These are phyloP conservation scores for Actinomortierella ambigua DNA, from an alignment of 371 early-diverging fungal species.

Conservation along the genomic window DNA sequence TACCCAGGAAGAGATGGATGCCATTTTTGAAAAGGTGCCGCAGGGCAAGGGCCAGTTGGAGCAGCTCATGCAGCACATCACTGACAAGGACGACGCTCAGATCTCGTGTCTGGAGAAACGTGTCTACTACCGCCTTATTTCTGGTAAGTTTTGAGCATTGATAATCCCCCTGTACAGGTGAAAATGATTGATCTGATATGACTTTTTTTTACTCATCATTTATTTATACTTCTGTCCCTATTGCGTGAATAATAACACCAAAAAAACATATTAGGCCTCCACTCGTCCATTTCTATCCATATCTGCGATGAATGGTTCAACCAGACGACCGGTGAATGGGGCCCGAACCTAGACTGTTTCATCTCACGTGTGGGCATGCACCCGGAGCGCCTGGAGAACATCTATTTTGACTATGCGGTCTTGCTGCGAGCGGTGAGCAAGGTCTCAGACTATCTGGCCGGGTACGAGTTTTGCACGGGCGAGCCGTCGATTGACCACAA, in stretches of 20 bases:
- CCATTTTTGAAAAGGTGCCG: conserved; percentile 34
- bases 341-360: conserved; percentile 90
- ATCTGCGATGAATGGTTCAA: conserved; percentile 93
- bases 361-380: conserved; percentile 82
- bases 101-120: conserved; percentile 84
- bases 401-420: conserved; percentile 91
- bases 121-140: conserved; percentile 91
- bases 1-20: conserved; percentile 29
- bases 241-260: not conserved
- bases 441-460: conserved; percentile 75
- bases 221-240: too few species aligned
- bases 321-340: conserved; percentile 85
- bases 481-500: conserved; percentile 55
- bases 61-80: conserved; percentile 25
- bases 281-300: conserved; percentile 97
- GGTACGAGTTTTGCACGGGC: conserved; percentile 71
- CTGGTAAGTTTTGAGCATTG: conserved; percentile 63
- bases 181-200: too few species aligned
- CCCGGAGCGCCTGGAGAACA: conserved; percentile 93
- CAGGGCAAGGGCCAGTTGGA: conserved; percentile 32
- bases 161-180: too few species aligned
- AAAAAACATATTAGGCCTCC: conserved; percentile 56
- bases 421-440: conserved; percentile 85
- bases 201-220: too few species aligned
- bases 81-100: conserved; percentile 52